These are phyloP conservation scores for Geotrichum histeridarum DNA, from an alignment of 1,139 yeast genomes.

Conservation along the genomic window DNA sequence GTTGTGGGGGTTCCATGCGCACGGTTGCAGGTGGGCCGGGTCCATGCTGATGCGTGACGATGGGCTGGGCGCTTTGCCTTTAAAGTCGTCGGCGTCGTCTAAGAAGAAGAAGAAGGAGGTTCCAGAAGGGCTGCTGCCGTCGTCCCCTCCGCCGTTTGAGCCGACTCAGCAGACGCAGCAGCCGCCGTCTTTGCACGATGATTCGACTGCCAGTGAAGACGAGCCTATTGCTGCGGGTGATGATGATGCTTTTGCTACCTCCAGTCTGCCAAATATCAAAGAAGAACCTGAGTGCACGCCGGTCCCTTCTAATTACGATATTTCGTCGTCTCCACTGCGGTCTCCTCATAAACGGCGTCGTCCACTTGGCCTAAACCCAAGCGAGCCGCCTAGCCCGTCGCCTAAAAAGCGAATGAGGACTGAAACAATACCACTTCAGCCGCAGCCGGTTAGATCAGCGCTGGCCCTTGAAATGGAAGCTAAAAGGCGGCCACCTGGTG, in stretches of 20 bases:
- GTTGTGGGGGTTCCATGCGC: slow-evolving; percentile 10
- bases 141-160: neutral
- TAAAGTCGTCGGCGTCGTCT: too few relatives aligned
- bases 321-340: neutral
- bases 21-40: slow-evolving; percentile 1
- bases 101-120: neutral
- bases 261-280: neutral
- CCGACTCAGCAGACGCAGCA: neutral
- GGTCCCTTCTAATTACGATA: neutral
- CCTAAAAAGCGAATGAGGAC: neutral
- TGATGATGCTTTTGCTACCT: too few relatives aligned
- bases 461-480: neutral
- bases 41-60: neutral
- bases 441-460: neutral
- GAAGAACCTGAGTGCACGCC: neutral
- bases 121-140: neutral
- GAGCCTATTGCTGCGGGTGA: neutral
- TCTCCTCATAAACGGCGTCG: slow-evolving; percentile 1
- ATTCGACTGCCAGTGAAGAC: slow-evolving; percentile 1
- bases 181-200: neutral
- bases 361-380: neutral
- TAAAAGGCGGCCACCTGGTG: neutral
- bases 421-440: neutral
- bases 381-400: neutral
- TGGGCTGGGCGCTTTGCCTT: neutral